Conservation (phyloP, 768 basidiomycete species). For the Agaricus blazei region DNA sequence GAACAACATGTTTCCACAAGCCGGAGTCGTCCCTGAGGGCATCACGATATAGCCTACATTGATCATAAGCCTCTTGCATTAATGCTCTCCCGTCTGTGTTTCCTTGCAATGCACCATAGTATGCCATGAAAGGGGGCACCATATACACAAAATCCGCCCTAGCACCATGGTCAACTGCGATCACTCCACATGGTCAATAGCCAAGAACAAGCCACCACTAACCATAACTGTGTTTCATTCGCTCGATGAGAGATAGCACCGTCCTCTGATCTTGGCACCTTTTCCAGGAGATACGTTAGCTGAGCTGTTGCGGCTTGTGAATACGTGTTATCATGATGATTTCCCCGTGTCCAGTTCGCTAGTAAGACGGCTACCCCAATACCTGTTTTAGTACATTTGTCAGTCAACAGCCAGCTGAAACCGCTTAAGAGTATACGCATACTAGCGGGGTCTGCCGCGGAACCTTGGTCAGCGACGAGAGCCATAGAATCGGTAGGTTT, state of each 20-base stretch:
- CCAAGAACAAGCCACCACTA: background rate
- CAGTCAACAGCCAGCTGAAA: constrained; percentile 2
- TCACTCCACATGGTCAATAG: background rate
- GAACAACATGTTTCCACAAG: constrained; percentile 52
- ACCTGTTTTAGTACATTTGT: constrained; percentile 23
- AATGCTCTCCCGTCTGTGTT: constrained; percentile 28
- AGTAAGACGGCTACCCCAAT: constrained; percentile 48
- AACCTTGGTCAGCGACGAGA: constrained; percentile 41
- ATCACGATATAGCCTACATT: constrained; percentile 52
- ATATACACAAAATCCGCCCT: constrained; percentile 61
- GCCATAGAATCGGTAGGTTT: constrained; percentile 33
- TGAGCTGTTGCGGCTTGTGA: constrained; percentile 39
- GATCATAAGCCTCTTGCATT: constrained; percentile 48
- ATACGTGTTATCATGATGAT: constrained; percentile 29
- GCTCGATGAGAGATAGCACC: constrained; percentile 59
- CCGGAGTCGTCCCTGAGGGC: constrained; percentile 41
- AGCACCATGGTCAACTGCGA: background rate
- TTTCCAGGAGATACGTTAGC: constrained; percentile 40
- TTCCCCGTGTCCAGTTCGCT: constrained; percentile 45
- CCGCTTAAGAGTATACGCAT: constrained; percentile 12
- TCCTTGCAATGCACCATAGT: constrained; percentile 48
- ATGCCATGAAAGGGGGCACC: constrained; percentile 65
- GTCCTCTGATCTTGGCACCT: constrained; percentile 35
- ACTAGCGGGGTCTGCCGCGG: constrained; percentile 61
- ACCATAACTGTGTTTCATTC: constrained; percentile 52